Evolutionary conservation across 179 eudicot species (phyloP).

Genomic region (Pouteria campechiana): DNA sequence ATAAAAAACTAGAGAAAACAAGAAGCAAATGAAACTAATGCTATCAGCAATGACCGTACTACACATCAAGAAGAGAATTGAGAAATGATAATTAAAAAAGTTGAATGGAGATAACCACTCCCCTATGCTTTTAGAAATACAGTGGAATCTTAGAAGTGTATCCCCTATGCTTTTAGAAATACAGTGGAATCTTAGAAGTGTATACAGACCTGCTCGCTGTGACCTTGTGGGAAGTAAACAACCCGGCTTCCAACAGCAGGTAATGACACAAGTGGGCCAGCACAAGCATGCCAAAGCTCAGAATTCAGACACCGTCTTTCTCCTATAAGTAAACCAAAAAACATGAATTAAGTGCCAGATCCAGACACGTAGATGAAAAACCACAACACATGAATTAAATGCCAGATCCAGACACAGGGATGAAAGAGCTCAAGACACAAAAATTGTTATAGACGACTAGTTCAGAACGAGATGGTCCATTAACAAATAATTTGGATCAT

Average conservation of each 20-base stretch:
- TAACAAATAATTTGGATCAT: too few species aligned
- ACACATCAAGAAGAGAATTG: too few species aligned
- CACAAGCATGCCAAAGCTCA: slow-evolving; percentile 89
- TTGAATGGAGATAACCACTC: too few species aligned
- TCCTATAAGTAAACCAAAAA: slow-evolving; percentile 19
- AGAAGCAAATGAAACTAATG: too few species aligned
- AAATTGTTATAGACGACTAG: too few species aligned
- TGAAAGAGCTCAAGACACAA: not conserved
- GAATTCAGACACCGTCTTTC: slow-evolving; percentile 57
- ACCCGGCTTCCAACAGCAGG: slow-evolving; percentile 73
- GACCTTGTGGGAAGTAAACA: slow-evolving; percentile 80
- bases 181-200: too few species aligned
- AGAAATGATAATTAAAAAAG: too few species aligned
- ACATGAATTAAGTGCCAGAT: not conserved
- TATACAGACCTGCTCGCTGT: slow-evolving; percentile 72
- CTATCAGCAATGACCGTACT: too few species aligned
- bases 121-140: too few species aligned
- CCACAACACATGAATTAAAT: not conserved
- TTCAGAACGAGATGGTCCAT: not conserved
- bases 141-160: too few species aligned
- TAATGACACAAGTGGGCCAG: slow-evolving; percentile 79
- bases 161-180: too few species aligned
- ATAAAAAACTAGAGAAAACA: too few species aligned
- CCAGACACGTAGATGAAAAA: not conserved
- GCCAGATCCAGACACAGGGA: not conserved